These are phyloP conservation scores for Hanseniaspora thailandica DNA, from an alignment of 805 yeast genomes.

Conservation along the genomic window DNA sequence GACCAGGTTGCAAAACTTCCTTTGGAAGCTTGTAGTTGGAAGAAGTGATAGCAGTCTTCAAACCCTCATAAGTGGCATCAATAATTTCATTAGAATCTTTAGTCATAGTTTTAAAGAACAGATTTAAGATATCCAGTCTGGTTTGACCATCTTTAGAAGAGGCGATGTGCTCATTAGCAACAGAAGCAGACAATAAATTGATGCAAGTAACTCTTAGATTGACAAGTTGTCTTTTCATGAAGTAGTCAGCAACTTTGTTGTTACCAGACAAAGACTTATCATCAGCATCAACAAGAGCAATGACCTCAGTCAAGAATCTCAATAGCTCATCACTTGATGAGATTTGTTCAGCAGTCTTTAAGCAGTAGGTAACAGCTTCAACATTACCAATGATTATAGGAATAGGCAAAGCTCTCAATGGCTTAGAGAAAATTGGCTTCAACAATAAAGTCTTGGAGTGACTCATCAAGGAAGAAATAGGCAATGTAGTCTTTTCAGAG, in stretches of 20 bases:
- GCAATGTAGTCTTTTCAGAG: slow-evolving; percentile 56
- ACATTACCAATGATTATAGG: slow-evolving; percentile 98
- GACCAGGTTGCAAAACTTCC: slow-evolving; percentile 86
- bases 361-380: slow-evolving; percentile 89
- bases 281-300: slow-evolving; percentile 93
- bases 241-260: slow-evolving; percentile 71
- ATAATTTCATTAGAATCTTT: slow-evolving; percentile 77
- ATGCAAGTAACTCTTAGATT: slow-evolving; percentile 86
- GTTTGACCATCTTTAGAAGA: slow-evolving; percentile 64
- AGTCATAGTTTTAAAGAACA: slow-evolving; percentile 84
- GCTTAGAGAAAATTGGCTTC: slow-evolving; percentile 93
- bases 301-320: slow-evolving; percentile 74
- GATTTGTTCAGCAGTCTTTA: slow-evolving; percentile 49
- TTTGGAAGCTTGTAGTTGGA: slow-evolving; percentile 75
- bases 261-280: slow-evolving; percentile 88
- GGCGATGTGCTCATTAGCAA: slow-evolving; percentile 74
- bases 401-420: slow-evolving; percentile 90
- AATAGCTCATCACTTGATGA: slow-evolving; percentile 83
- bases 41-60: slow-evolving; percentile 70
- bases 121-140: slow-evolving; percentile 76
- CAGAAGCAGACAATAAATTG: slow-evolving; percentile 64
- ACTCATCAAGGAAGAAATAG: slow-evolving; percentile 62
- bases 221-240: slow-evolving; percentile 78
- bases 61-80: slow-evolving; percentile 84
- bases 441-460: slow-evolving; percentile 73